A percentile compares a stretch with the other conserved stretches of the same genome.
Conservation (phyloP, 2,329 filamentous ascomycete species). For the Macrophomina pseudophaseolina region DNA sequence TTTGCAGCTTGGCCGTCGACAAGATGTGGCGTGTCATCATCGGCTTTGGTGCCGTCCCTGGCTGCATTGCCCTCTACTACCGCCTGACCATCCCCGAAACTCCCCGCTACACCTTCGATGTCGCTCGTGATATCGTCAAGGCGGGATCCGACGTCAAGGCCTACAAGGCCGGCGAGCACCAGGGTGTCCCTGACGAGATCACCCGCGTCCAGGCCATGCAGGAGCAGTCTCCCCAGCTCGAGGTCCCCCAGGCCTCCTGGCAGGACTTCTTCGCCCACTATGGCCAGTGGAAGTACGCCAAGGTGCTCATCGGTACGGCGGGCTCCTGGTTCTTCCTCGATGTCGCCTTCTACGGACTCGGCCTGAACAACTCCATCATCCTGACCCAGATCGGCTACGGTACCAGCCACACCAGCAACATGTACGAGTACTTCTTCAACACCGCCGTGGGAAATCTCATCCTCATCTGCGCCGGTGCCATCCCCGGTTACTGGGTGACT, state of each 20-base stretch:
- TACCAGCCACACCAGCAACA: slow-evolving; percentile 55
- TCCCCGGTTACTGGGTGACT: slow-evolving; percentile 83
- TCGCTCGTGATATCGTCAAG: slow-evolving; percentile 75
- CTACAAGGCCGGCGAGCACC: slow-evolving; percentile 70
- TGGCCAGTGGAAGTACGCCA: slow-evolving; percentile 70
- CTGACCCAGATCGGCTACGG: slow-evolving; percentile 74
- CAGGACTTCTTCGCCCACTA: slow-evolving; percentile 75
- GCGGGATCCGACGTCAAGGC: slow-evolving; percentile 73
- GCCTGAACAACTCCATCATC: slow-evolving; percentile 77
- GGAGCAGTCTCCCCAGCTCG: slow-evolving; percentile 60
- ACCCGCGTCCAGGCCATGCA: slow-evolving; percentile 64
- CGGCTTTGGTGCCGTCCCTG: slow-evolving; percentile 80
- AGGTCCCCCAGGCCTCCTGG: slow-evolving; percentile 73
- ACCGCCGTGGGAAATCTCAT: slow-evolving; percentile 80
- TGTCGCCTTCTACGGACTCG: slow-evolving; percentile 60
- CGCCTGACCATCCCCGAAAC: slow-evolving; percentile 87
- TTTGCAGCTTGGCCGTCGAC: slow-evolving; percentile 74
- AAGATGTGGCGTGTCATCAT: slow-evolving; percentile 88
- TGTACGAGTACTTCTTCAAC: slow-evolving; percentile 74
- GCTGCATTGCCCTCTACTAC: slow-evolving; percentile 82
- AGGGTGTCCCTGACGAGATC: slow-evolving; percentile 70
- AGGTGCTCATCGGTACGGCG: slow-evolving; percentile 77
- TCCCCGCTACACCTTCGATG: slow-evolving; percentile 85
- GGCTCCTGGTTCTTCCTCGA: slow-evolving; percentile 86
- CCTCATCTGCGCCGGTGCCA: slow-evolving; percentile 76